Conservation (phyloP, 140 eudicot species). For the Ambrosia hybrid region DNA sequence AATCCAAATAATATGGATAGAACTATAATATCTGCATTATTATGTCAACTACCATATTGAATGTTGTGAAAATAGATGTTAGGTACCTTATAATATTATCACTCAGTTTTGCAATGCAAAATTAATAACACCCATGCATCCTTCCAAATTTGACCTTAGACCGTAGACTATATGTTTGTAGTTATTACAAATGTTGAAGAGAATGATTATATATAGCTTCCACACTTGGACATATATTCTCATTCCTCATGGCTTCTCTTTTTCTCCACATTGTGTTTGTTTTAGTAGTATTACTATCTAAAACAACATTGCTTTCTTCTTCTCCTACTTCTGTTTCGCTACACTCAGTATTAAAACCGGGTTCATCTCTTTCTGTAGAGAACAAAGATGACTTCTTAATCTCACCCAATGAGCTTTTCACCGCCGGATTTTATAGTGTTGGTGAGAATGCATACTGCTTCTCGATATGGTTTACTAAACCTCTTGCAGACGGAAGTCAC, state of each 20-base stretch:
- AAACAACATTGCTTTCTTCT: conserved; percentile 21
- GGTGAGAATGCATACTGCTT: conserved; percentile 53
- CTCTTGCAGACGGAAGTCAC: conserved; percentile 19
- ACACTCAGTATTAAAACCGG: conserved; percentile 3
- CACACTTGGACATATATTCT: conserved; percentile 5
- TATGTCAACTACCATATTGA: background rate
- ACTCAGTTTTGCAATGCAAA: background rate
- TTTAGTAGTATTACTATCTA: conserved; percentile 5
- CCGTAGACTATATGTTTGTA: background rate
- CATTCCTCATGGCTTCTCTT: conserved; percentile 2
- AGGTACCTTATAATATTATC: background rate
- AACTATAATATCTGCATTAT: background rate
- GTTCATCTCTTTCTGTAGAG: conserved; percentile 45
- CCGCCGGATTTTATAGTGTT: conserved; percentile 49
- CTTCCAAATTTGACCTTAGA: conserved; percentile 5
- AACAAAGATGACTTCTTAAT: conserved; percentile 35
- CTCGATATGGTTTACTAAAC: conserved; percentile 48
- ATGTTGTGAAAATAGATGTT: background rate
- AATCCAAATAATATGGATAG: too few relatives aligned
- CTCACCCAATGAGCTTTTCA: conserved; percentile 41
- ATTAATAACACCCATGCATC: too few relatives aligned
- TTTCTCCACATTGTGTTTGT: conserved; percentile 11
- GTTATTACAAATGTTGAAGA: background rate
- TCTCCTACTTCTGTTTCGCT: conserved; percentile 17
- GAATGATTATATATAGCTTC: conserved; percentile 6